Percentiles rank a stretch among this genome's conserved stretches.
phyloP scores from a whole-genome alignment of 2,329 filamentous ascomycete species.

The Aspergillus floridensis region DNA sequence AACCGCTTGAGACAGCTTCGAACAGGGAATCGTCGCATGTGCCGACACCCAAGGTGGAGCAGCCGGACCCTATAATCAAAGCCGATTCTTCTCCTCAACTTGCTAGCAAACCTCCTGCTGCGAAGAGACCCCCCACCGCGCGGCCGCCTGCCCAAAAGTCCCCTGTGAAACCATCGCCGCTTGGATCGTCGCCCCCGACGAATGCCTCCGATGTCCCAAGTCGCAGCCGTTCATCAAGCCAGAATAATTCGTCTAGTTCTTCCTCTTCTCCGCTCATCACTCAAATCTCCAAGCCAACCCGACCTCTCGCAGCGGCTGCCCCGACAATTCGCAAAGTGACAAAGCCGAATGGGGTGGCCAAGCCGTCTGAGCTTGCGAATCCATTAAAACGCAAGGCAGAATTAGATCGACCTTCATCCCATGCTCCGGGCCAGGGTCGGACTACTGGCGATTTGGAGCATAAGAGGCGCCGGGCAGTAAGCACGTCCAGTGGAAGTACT shows the following conservation, averaged over 20 bases:
- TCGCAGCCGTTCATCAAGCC: conserved; percentile 40
- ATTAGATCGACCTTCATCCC: conserved; percentile 28
- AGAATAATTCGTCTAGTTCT: conserved; percentile 45
- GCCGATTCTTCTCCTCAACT: conserved; percentile 23
- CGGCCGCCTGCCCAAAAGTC: conserved; percentile 46
- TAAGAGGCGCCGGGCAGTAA: conserved; percentile 39
- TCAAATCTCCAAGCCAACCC: conserved; percentile 34
- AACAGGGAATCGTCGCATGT: conserved; percentile 20
- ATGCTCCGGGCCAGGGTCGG: conserved; percentile 22
- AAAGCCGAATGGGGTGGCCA: conserved; percentile 29
- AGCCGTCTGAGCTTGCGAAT: conserved; percentile 28
- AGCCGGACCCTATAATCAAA: conserved; percentile 24
- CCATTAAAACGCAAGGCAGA: conserved; percentile 44
- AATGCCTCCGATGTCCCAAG: conserved; percentile 59
- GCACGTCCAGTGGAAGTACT: conserved; percentile 42
- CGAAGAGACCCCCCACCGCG: conserved; percentile 37
- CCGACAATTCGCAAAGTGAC: conserved; percentile 21
- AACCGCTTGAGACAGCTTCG: conserved; percentile 20
- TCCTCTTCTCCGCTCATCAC: conserved; percentile 47
- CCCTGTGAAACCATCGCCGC: conserved; percentile 60
- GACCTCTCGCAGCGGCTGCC: conserved; percentile 19
- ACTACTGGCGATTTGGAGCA: conserved; percentile 41
- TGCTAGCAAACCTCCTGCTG: conserved; percentile 31
- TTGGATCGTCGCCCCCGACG: conserved; percentile 60
- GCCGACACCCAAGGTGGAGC: conserved; percentile 26